Conservation (phyloP, 345 rosid genomes). For the Rhizophora apiculata region DNA sequence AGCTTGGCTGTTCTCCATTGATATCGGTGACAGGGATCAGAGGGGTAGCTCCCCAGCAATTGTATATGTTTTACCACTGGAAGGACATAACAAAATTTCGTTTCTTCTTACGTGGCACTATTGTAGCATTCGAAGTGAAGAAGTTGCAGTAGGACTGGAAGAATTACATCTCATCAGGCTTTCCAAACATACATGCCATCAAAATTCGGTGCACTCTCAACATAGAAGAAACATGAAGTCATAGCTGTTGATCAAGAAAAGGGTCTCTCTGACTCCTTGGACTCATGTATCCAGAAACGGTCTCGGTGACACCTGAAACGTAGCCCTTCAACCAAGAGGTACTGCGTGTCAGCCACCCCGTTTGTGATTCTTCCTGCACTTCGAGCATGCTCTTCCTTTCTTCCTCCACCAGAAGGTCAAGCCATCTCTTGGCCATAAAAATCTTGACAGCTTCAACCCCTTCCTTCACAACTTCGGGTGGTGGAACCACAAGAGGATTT, state of each 20-base stretch:
- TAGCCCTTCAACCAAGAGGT: constrained; percentile 64
- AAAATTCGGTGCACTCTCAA: neutral
- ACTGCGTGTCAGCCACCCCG: constrained; percentile 83
- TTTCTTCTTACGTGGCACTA: neutral
- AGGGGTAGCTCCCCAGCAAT: too few relatives aligned
- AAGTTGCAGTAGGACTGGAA: neutral
- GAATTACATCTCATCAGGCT: constrained; percentile 1
- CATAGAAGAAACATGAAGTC: constrained; percentile 9
- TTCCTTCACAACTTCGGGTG: constrained; percentile 51
- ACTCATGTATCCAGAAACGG: constrained; percentile 50
- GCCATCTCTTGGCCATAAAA: constrained; percentile 79
- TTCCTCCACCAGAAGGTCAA: constrained; percentile 63
- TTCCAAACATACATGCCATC: neutral
- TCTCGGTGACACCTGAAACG: constrained; percentile 42
- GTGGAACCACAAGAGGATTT: constrained; percentile 75
- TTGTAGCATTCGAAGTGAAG: neutral
- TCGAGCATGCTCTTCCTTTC: constrained; percentile 52
- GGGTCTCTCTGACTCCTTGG: constrained; percentile 54
- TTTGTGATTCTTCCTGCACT: constrained; percentile 44
- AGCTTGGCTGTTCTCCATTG: too few relatives aligned
- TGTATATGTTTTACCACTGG: too few relatives aligned
- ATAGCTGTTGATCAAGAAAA: constrained; percentile 76
- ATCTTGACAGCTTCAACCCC: constrained; percentile 72
- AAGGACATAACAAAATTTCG: too few relatives aligned
- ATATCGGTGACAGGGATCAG: too few relatives aligned